Base-by-base conservation (phyloP, 148 eudicot genomes). In the Euryodendron excelsum region DNA sequence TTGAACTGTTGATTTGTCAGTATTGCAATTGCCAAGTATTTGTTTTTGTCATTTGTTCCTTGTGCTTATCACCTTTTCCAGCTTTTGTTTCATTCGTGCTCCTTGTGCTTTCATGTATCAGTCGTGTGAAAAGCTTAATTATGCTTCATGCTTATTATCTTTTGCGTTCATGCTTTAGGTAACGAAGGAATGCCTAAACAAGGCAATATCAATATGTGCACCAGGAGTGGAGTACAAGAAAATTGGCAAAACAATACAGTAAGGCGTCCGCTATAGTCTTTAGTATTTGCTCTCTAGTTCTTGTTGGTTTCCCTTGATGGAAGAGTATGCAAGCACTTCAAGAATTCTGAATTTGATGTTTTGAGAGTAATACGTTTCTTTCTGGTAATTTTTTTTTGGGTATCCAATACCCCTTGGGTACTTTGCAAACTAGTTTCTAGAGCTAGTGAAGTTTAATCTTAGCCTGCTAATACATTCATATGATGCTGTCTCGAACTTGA, bases 211-310 rank as follows among this genome's bases (percentile, higher is more conserved):
- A 70, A 88, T 96, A 60, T 96, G 99, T 87, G 92, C 91, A 74
- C 94, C 99, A 41, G 97, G 98, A 52, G 92, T 93, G 34, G 95
- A 93, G 84, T 93, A 80, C 87, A 96, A 88, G 65, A 85, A 85
- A 83, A 96, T 96, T 80, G 99, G 98, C 76, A 90, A 77, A 82
- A 88, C 86, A 39, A 96, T 96, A 80, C 93, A 96, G 99, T 93
- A 91, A 90, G 97, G 71, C 60, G 36, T 76, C 34, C 12, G n/a
- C 58, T 70, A 55, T 13, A 21, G 31, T 21, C 27, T 71, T 65
- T 64, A 41, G 30, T 72, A 58, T 61, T 31, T 60, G 10, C 20
- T 37, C 30, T 31, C 21, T 47, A 47, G 23, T 71, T 71, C 23
- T 50, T 13, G 23, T 75, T 33, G 17, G 27, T 44, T 41, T 44